These are phyloP conservation scores for Penicillium griseofulvum DNA, from an alignment of 2,329 filamentous ascomycete genomes.

Conservation along the genomic window DNA sequence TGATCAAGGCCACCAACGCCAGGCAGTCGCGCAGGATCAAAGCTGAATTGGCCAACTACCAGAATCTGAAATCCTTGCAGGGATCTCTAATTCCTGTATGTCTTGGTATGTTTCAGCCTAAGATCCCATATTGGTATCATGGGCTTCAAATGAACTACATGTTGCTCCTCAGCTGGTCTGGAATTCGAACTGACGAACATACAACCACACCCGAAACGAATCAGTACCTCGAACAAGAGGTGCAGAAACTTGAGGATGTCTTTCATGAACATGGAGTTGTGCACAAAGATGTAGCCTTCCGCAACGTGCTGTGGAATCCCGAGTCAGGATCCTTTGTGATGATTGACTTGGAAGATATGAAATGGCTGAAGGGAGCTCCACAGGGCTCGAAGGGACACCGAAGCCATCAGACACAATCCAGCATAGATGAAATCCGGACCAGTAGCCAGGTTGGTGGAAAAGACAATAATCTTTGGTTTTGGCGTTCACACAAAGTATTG, in stretches of 20 bases:
- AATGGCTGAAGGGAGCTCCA: conserved; percentile 12
- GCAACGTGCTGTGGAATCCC: conserved; percentile 28
- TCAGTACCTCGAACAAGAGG: conserved; percentile 6
- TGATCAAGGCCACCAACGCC: conserved; percentile 26
- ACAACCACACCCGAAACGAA: neutral
- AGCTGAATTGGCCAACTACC: conserved; percentile 27
- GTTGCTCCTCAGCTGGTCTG: conserved; percentile 22
- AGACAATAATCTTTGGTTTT: neutral
- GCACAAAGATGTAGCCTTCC: conserved; percentile 22
- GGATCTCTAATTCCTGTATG: conserved; percentile 27
- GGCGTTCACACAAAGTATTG: neutral
- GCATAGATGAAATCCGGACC: neutral
- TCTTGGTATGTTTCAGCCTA: conserved; percentile 22
- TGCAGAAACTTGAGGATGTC: conserved; percentile 10
- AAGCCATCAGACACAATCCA: neutral
- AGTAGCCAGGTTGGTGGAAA: neutral
- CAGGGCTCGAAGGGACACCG: neutral
- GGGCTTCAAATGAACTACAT: conserved; percentile 22
- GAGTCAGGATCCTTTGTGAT: conserved; percentile 13
- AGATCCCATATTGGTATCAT: conserved; percentile 26
- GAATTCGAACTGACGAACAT: conserved; percentile 7
- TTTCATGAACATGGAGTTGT: conserved; percentile 17
- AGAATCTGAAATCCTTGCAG: conserved; percentile 19
- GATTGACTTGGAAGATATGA: conserved; percentile 29
- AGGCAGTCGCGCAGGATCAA: conserved; percentile 20